phyloP scores from a whole-genome alignment of 768 basidiomycete genomes.

The Glaciozyma antarctica region DNA sequence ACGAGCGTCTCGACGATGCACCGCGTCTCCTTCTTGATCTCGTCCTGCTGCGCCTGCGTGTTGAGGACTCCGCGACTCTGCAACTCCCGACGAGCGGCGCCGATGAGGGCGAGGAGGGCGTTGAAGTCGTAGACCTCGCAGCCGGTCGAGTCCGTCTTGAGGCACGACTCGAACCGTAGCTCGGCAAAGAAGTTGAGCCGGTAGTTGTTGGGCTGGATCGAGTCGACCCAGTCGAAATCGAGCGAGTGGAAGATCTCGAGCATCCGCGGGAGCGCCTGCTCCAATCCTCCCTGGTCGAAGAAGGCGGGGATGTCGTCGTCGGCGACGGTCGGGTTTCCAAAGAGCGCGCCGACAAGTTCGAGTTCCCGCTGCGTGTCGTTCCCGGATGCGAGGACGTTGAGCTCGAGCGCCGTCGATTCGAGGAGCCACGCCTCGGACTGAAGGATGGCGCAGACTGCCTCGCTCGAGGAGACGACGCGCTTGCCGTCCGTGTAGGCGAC shows the following conservation, averaged over 20 bases:
- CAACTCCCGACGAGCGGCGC: slow-evolving; percentile 51
- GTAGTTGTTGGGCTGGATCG: slow-evolving; percentile 52
- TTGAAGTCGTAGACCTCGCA: slow-evolving; percentile 74
- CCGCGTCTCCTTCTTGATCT: slow-evolving; percentile 56
- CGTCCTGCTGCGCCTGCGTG: slow-evolving; percentile 51
- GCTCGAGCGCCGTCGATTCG: slow-evolving; percentile 74
- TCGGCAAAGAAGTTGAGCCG: slow-evolving; percentile 51
- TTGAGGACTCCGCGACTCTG: slow-evolving; percentile 59
- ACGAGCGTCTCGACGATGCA: slow-evolving; percentile 77
- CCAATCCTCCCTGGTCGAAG: slow-evolving; percentile 47
- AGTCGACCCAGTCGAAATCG: slow-evolving; percentile 80
- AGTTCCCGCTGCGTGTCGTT: slow-evolving; percentile 60
- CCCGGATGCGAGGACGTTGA: slow-evolving; percentile 73
- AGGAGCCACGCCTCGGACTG: slow-evolving; percentile 74
- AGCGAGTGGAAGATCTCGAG: slow-evolving; percentile 81
- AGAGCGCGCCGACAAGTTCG: slow-evolving; percentile 70
- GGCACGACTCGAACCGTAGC: slow-evolving; percentile 60
- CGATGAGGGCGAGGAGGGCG: slow-evolving; percentile 61
- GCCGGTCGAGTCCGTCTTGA: slow-evolving; percentile 58
- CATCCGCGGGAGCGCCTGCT: slow-evolving; percentile 69
- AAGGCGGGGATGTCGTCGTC: slow-evolving; percentile 40
- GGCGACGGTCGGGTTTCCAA: slow-evolving; percentile 51
- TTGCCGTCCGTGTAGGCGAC: slow-evolving; percentile 64
- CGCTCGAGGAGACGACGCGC: slow-evolving; percentile 52
- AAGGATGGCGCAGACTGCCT: slow-evolving; percentile 61